A percentile compares a stretch with the other conserved stretches of the same genome.
phyloP scores from a whole-genome alignment of 2,329 filamentous ascomycete species.

The Aspergillus novofumigatus region DNA sequence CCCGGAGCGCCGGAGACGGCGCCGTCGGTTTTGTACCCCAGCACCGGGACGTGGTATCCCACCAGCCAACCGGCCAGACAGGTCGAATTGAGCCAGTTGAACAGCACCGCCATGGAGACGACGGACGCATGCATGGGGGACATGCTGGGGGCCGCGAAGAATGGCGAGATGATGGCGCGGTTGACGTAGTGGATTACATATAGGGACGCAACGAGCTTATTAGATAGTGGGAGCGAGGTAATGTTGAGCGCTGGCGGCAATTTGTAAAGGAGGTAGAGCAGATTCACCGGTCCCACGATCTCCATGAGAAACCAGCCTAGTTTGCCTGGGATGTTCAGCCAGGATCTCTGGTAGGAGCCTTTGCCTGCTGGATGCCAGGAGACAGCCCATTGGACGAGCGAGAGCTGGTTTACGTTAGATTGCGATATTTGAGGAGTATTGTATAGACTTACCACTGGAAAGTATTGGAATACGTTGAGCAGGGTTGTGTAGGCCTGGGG shows the following conservation, averaged over 20 bases:
- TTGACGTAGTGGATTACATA: slow-evolving; percentile 84
- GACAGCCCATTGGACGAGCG: slow-evolving; percentile 68
- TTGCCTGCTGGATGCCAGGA: slow-evolving; percentile 90
- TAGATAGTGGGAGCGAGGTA: slow-evolving; percentile 29
- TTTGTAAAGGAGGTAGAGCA: slow-evolving; percentile 73
- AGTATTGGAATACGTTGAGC: slow-evolving; percentile 40
- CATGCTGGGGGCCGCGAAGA: slow-evolving; percentile 82
- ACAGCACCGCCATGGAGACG: slow-evolving; percentile 59
- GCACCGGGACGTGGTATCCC: slow-evolving; percentile 61
- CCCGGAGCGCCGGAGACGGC: not conserved
- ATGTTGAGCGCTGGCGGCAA: slow-evolving; percentile 51
- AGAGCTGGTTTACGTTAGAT: slow-evolving; percentile 52
- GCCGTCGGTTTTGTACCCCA: slow-evolving; percentile 15
- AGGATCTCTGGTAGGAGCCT: slow-evolving; percentile 64
- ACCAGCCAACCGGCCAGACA: slow-evolving; percentile 76
- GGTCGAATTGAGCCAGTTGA: slow-evolving; percentile 77
- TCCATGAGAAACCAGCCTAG: slow-evolving; percentile 90
- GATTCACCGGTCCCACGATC: slow-evolving; percentile 66
- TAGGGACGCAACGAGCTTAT: slow-evolving; percentile 34
- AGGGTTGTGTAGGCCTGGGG: slow-evolving; percentile 36
- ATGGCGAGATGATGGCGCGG: slow-evolving; percentile 76
- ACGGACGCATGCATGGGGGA: slow-evolving; percentile 75
- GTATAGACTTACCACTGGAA: slow-evolving; percentile 46
- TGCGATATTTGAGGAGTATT: not conserved
- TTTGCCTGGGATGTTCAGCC: slow-evolving; percentile 82